These are phyloP conservation scores for Leucosporidium yakuticum DNA, from an alignment of 768 basidiomycete genomes.

Conservation along the genomic window DNA sequence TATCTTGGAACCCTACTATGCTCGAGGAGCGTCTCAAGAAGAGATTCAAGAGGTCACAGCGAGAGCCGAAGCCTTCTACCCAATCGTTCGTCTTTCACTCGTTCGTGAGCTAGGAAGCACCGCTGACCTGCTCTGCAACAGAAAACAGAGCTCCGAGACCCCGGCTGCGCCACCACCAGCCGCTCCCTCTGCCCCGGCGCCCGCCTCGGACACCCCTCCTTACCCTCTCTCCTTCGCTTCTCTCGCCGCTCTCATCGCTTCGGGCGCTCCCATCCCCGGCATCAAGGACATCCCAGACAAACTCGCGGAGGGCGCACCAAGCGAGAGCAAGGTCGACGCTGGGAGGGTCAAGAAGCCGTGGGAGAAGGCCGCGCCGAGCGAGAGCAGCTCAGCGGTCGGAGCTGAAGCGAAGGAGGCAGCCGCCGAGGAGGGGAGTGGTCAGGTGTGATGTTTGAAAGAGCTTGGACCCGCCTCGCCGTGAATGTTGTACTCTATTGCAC, in stretches of 20 bases:
- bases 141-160: background rate
- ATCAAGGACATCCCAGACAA: slow-evolving; percentile 36
- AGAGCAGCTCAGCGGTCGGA: background rate
- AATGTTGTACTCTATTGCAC: too few relatives aligned
- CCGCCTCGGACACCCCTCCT: slow-evolving; percentile 4
- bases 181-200: background rate
- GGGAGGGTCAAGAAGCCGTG: slow-evolving; percentile 33
- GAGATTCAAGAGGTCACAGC: slow-evolving; percentile 1
- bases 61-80: background rate
- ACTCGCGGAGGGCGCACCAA: slow-evolving; percentile 23
- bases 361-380: slow-evolving; percentile 24
- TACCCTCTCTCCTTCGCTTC: slow-evolving; percentile 37
- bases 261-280: slow-evolving; percentile 35
- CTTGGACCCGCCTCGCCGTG: background rate
- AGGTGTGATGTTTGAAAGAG: background rate
- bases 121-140: background rate
- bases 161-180: background rate
- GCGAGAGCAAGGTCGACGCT: slow-evolving; percentile 15
- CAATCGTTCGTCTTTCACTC: background rate
- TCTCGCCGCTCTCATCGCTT: slow-evolving; percentile 35
- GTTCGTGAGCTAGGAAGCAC: background rate
- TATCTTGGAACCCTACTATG: background rate
- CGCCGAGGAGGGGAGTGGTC: background rate
- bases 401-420: background rate
- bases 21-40: background rate